Evolutionary conservation across 2,329 filamentous ascomycete species (phyloP).

Genomic region (Ceratocystis papillata): DNA sequence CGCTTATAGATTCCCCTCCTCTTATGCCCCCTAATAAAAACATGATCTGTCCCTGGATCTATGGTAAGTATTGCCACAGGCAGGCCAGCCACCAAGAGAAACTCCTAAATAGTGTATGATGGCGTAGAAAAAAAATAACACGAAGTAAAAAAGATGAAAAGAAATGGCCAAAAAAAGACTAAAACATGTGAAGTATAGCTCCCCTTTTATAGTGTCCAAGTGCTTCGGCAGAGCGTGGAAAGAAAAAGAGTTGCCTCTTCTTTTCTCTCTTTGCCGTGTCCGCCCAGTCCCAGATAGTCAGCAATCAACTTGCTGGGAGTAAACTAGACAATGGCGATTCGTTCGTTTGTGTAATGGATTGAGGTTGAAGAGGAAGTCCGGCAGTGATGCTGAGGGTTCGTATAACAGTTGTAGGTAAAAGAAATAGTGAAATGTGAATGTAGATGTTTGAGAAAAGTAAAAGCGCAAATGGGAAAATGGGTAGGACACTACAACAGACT

Average conservation of each 20-base stretch:
- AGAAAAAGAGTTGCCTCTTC: slow-evolving; percentile 24
- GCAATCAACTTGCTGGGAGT: not conserved
- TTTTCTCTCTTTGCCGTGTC: slow-evolving; percentile 15
- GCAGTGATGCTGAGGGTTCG: too few relatives aligned
- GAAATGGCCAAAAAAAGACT: not conserved
- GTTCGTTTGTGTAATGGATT: slow-evolving; percentile 23
- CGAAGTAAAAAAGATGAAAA: not conserved
- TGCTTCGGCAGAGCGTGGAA: slow-evolving; percentile 25
- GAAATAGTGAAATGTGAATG: not conserved
- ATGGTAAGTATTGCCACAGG: not conserved
- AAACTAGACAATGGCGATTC: slow-evolving; percentile 2
- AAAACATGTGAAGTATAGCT: slow-evolving; percentile 10
- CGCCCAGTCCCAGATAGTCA: not conserved
- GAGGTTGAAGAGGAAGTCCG: too few relatives aligned
- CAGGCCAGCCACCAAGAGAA: not conserved
- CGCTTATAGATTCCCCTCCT: not conserved
- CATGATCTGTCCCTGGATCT: not conserved
- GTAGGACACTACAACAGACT: slow-evolving; percentile 55
- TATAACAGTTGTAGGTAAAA: not conserved
- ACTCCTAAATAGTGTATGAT: slow-evolving; percentile 7
- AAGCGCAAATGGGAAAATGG: not conserved
- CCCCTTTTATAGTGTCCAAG: slow-evolving; percentile 23
- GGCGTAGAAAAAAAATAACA: not conserved
- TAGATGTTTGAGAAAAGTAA: slow-evolving; percentile 3
- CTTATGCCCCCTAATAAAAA: not conserved